Evolutionary conservation across 2,329 filamentous ascomycete species (phyloP).

Genomic region (Neonectria coccinea): DNA sequence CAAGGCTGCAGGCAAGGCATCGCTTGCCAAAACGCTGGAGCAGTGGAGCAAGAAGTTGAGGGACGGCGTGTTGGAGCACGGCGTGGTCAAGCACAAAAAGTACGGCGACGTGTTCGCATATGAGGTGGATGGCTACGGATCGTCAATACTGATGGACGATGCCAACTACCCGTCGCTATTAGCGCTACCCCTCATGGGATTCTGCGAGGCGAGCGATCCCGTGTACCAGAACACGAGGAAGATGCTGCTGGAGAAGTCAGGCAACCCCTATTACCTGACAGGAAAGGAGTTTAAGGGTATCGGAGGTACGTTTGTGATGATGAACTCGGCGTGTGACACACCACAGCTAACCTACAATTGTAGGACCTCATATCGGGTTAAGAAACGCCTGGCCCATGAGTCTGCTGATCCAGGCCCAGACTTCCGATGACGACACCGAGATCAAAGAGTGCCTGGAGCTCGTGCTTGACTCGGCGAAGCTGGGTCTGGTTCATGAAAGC

Average conservation of each 20-base stretch:
- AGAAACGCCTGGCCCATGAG: slow-evolving; percentile 97
- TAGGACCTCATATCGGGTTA: slow-evolving; percentile 79
- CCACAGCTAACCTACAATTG: slow-evolving; percentile 24
- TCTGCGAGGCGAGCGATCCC: slow-evolving; percentile 71
- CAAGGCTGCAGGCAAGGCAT: slow-evolving; percentile 66
- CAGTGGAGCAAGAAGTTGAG: slow-evolving; percentile 72
- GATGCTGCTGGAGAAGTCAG: slow-evolving; percentile 76
- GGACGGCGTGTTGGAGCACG: slow-evolving; percentile 85
- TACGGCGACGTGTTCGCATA: slow-evolving; percentile 87
- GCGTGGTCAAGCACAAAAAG: slow-evolving; percentile 78
- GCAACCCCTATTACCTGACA: slow-evolving; percentile 90
- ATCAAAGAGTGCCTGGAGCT: slow-evolving; percentile 78
- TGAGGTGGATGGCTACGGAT: slow-evolving; percentile 89
- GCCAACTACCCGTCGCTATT: slow-evolving; percentile 87
- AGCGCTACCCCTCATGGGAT: slow-evolving; percentile 82
- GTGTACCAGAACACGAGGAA: slow-evolving; percentile 89
- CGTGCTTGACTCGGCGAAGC: slow-evolving; percentile 79
- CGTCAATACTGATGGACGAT: slow-evolving; percentile 87
- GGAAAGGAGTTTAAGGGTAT: slow-evolving; percentile 87
- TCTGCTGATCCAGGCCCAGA: slow-evolving; percentile 90
- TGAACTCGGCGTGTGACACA: no score
- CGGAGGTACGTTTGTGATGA: slow-evolving; percentile 70
- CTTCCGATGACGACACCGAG: slow-evolving; percentile 83
- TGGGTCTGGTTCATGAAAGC: slow-evolving; percentile 92
- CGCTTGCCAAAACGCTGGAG: slow-evolving; percentile 67